A percentile compares a stretch with the other conserved stretches of the same genome.
Evolutionary conservation across 345 rosid genomes (phyloP).

Genomic region (Sisymbrium irio): DNA sequence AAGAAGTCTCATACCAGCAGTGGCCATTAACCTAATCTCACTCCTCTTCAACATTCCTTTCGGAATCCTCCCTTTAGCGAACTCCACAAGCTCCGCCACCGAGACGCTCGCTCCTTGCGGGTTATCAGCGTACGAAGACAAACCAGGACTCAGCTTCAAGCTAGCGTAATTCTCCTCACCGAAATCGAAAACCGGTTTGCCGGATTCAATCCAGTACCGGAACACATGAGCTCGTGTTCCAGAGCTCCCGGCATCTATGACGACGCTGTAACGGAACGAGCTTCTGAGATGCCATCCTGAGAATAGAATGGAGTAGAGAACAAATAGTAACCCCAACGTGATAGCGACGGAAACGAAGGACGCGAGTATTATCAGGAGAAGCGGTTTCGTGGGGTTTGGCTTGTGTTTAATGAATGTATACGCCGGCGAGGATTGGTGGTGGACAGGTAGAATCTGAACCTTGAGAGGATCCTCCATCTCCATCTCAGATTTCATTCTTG

Average conservation of each 20-base stretch:
- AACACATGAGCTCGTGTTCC: constrained; percentile 76
- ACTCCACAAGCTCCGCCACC: constrained; percentile 57
- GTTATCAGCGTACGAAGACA: constrained; percentile 59
- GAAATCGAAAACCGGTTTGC: constrained; percentile 51
- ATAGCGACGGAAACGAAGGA: constrained; percentile 13
- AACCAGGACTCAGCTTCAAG: constrained; percentile 75
- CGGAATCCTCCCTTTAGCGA: constrained; percentile 60
- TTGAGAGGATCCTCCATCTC: constrained; percentile 54
- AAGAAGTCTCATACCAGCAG: constrained; percentile 87
- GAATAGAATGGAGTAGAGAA: constrained; percentile 28
- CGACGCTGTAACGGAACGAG: constrained; percentile 39
- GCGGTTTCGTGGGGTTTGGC: constrained; percentile 34
- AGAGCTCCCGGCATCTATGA: constrained; percentile 86
- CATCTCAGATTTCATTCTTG: constrained; percentile 26
- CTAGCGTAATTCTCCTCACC: constrained; percentile 42
- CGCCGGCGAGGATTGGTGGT: constrained; percentile 28
- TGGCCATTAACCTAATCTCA: constrained; percentile 86
- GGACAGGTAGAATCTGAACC: constrained; percentile 46
- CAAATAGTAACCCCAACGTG: constrained; percentile 25
- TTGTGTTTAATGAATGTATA: constrained; percentile 33
- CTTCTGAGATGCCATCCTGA: background rate
- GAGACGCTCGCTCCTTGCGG: constrained; percentile 58
- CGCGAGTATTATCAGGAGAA: constrained; percentile 26
- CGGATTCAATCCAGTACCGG: constrained; percentile 36
- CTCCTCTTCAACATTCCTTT: constrained; percentile 51